Conservation (phyloP, 257 asterid genomes). For the Handroanthus guayacan region DNA sequence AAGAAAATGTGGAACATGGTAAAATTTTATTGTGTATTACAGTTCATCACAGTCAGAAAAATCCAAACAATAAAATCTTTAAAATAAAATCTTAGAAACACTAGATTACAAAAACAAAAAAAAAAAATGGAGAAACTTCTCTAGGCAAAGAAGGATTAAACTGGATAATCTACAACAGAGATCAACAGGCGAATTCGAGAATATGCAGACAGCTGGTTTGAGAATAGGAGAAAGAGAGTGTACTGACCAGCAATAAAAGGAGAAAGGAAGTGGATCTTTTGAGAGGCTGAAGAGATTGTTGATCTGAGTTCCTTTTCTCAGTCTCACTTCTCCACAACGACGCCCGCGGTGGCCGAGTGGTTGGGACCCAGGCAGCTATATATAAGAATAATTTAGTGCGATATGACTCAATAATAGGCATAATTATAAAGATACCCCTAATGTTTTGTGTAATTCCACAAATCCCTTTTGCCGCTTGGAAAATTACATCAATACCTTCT, state of each 20-base stretch:
- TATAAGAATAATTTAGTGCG: background rate
- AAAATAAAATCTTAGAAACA: slow-evolving; percentile 26
- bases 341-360: slow-evolving; percentile 24
- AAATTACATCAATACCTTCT: background rate
- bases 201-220: background rate
- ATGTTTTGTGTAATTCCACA: slow-evolving; percentile 7
- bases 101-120: background rate
- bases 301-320: slow-evolving; percentile 32
- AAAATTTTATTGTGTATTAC: background rate
- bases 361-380: slow-evolving; percentile 11
- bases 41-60: slow-evolving; percentile 7
- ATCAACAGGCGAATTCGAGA: slow-evolving; percentile 19
- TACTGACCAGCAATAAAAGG: slow-evolving; percentile 26
- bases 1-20: background rate
- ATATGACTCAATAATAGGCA: background rate
- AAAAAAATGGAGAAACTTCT: background rate
- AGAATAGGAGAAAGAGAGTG: background rate
- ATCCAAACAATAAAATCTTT: slow-evolving; percentile 6
- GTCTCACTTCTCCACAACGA: slow-evolving; percentile 23
- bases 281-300: slow-evolving; percentile 23
- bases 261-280: slow-evolving; percentile 31
- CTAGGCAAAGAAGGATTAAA: slow-evolving; percentile 14
- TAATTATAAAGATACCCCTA: slow-evolving; percentile 20
- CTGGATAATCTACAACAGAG: slow-evolving; percentile 13
- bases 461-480: background rate